Evolutionary conservation across 23 red algal genomes (phyloP).

Genomic region (Gracilaria domingensis): DNA sequence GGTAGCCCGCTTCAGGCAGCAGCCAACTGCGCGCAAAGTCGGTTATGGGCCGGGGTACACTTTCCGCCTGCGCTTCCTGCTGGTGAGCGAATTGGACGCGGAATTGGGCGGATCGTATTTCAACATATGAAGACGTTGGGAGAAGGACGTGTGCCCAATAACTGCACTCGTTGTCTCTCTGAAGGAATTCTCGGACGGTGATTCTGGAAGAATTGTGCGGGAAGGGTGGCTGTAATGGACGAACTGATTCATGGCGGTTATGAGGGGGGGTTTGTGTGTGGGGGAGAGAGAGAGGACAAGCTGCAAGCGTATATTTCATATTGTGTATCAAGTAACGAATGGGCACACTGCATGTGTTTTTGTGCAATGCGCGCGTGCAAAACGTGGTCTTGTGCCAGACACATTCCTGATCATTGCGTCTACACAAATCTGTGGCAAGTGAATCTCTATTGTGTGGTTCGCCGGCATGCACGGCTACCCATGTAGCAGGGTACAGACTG

Average conservation of each 20-base stretch:
- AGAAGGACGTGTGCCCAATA: conserved; percentile 17
- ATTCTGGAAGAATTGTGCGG: neutral
- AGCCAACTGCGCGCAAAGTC: conserved; percentile 43
- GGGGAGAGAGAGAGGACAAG: neutral
- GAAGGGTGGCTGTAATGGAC: neutral
- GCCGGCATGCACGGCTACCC: too few species aligned
- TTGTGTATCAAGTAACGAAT: neutral
- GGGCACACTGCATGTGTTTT: conserved; percentile 1
- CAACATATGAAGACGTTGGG: conserved; percentile 40
- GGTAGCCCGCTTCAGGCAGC: conserved; percentile 27
- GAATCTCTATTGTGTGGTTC: neutral
- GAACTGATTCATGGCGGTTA: neutral
- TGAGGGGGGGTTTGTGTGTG: neutral
- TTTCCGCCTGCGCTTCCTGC: conserved; percentile 47
- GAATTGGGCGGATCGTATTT: conserved; percentile 46
- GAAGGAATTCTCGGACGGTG: conserved; percentile 8
- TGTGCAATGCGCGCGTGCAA: too few species aligned
- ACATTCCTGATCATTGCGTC: neutral
- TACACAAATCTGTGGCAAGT: neutral
- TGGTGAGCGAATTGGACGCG: conserved; percentile 38
- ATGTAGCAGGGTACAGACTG: too few species aligned
- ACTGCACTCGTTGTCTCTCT: conserved; percentile 16
- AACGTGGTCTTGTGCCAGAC: neutral
- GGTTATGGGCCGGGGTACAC: conserved; percentile 65
- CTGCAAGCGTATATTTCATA: neutral